These are phyloP conservation scores for Ceratocystis papillata DNA, from an alignment of 2,329 filamentous ascomycete genomes.

Conservation along the genomic window DNA sequence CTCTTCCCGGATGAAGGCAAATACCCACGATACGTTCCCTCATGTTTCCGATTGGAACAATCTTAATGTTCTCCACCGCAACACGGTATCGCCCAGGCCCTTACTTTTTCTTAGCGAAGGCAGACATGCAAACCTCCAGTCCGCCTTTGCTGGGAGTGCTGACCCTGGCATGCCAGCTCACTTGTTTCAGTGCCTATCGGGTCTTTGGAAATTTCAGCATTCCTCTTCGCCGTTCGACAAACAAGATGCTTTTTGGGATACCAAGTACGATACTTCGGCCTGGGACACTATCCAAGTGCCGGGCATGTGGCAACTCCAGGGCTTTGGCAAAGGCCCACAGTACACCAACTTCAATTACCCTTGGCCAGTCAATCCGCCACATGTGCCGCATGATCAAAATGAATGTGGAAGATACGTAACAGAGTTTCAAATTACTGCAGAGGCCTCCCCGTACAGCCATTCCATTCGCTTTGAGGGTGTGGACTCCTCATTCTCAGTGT, in stretches of 20 bases:
- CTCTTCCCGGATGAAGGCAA: neutral
- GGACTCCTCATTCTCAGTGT: conserved; percentile 60
- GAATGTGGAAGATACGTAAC: conserved; percentile 53
- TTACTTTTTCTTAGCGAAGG: conserved; percentile 44
- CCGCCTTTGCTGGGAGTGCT: conserved; percentile 26
- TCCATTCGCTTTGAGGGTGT: conserved; percentile 66
- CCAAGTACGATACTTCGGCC: conserved; percentile 31
- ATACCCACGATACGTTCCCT: neutral
- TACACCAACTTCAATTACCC: conserved; percentile 62
- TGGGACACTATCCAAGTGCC: conserved; percentile 50
- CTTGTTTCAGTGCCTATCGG: conserved; percentile 35
- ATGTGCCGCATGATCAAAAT: conserved; percentile 53
- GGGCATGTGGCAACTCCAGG: conserved; percentile 61
- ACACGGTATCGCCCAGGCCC: conserved; percentile 46
- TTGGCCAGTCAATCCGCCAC: conserved; percentile 55
- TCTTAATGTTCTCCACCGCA: conserved; percentile 47
- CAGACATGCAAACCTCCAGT: conserved; percentile 37
- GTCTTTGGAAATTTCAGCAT: conserved; percentile 45
- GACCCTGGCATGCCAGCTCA: neutral
- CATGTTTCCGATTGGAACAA: conserved; percentile 51
- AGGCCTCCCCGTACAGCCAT: conserved; percentile 44
- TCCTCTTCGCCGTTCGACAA: conserved; percentile 39
- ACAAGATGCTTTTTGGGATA: conserved; percentile 34
- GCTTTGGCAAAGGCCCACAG: conserved; percentile 51
- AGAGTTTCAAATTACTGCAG: conserved; percentile 43